These are phyloP conservation scores for Syzygium grande DNA, from an alignment of 345 rosid species.

Conservation along the genomic window DNA sequence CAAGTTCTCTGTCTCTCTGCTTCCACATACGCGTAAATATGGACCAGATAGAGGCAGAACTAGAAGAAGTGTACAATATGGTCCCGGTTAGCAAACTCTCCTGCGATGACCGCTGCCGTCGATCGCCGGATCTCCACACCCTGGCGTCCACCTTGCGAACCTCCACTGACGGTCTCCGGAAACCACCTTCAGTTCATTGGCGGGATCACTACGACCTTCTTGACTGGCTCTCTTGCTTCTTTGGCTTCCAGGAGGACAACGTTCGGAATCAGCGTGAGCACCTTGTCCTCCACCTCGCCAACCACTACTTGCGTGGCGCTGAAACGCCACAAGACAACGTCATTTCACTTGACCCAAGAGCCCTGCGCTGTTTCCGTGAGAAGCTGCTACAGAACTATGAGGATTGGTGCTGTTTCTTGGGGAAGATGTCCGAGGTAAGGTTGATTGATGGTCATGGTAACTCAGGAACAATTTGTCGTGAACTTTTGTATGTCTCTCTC, in stretches of 20 bases:
- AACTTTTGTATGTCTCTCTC: conserved; percentile 45
- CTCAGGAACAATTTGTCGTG: conserved; percentile 19
- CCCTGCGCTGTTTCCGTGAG: conserved; percentile 22
- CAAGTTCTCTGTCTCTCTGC: background rate
- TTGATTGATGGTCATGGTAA: conserved; percentile 3
- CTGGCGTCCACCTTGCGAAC: conserved; percentile 46
- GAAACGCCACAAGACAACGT: conserved; percentile 35
- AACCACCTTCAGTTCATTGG: conserved; percentile 32
- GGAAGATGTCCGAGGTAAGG: conserved; percentile 38
- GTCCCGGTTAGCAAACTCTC: conserved; percentile 54
- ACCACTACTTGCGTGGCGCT: conserved; percentile 64
- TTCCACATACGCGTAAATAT: background rate
- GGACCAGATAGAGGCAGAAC: background rate
- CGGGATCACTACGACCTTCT: conserved; percentile 41
- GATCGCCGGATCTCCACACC: conserved; percentile 60
- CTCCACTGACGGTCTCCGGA: conserved; percentile 38
- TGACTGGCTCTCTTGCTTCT: conserved; percentile 54
- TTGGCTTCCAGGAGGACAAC: conserved; percentile 73
- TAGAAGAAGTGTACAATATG: conserved; percentile 39
- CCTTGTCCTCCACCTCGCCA: conserved; percentile 83
- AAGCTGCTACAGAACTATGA: conserved; percentile 61
- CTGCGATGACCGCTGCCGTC: conserved; percentile 58
- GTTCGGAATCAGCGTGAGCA: conserved; percentile 80
- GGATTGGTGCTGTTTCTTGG: conserved; percentile 65
- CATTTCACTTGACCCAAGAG: conserved; percentile 23